phyloP scores from a whole-genome alignment of 257 asterid genomes.

The Asclepias syriaca region DNA sequence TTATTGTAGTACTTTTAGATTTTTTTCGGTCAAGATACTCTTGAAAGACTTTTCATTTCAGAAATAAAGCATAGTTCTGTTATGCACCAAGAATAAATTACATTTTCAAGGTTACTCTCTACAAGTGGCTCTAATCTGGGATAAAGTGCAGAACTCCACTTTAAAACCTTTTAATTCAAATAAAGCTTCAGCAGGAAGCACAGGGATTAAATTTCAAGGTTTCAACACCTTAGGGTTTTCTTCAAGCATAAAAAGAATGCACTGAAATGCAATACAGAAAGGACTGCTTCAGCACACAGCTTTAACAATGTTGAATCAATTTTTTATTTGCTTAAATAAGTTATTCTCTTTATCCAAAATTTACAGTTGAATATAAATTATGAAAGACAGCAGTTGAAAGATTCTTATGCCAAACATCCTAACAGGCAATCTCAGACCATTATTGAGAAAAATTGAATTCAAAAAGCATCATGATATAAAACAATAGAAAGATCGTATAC shows the following conservation, averaged over 20 bases:
- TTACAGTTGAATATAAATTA: not conserved
- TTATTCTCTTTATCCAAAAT: not conserved
- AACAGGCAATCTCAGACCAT: conserved; percentile 6
- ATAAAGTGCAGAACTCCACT: not conserved
- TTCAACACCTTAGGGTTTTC: not conserved
- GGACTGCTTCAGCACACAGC: not conserved
- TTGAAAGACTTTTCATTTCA: not conserved
- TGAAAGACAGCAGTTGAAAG: not conserved
- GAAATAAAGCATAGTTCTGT: not conserved
- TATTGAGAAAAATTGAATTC: not conserved
- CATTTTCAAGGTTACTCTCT: not conserved
- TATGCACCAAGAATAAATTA: not conserved
- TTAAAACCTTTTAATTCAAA: not conserved
- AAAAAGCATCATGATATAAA: conserved; percentile 1
- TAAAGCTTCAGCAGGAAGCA: not conserved
- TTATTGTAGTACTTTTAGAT: not conserved
- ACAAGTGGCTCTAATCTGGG: not conserved
- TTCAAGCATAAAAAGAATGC: not conserved
- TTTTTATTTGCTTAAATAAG: not conserved
- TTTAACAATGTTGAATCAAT: not conserved
- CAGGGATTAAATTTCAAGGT: not conserved
- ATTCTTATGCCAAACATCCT: not conserved
- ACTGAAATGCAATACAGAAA: not conserved
- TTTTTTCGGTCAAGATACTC: not conserved
- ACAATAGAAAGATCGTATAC: conserved; percentile 29